Conservation (phyloP, 345 rosid genomes). For the Raphanus sativus region DNA sequence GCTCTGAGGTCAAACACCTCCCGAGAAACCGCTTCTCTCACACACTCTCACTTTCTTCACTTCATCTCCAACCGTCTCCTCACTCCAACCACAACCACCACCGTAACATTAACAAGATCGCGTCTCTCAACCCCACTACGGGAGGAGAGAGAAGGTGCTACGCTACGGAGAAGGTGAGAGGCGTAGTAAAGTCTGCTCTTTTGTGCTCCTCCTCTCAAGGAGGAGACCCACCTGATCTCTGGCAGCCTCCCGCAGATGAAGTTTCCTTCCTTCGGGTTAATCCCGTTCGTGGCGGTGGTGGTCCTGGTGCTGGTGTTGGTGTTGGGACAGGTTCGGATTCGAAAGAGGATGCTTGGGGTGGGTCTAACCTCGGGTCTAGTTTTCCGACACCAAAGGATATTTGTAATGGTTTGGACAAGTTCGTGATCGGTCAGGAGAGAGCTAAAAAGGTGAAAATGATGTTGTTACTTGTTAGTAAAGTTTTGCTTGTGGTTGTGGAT, state of each 20-base stretch:
- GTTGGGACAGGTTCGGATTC: slow-evolving; percentile 49
- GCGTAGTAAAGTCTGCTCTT: slow-evolving; percentile 14
- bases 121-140: slow-evolving; percentile 55
- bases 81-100: slow-evolving; percentile 38
- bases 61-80: slow-evolving; percentile 48
- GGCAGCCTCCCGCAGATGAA: slow-evolving; percentile 97
- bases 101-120: slow-evolving; percentile 38
- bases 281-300: slow-evolving; percentile 47
- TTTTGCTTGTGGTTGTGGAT: background rate
- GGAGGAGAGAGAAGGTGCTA: slow-evolving; percentile 42
- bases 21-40: slow-evolving; percentile 57
- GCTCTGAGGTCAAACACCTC: slow-evolving; percentile 69
- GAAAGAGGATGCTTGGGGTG: slow-evolving; percentile 88
- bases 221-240: slow-evolving; percentile 98
- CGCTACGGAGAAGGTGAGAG: slow-evolving; percentile 1
- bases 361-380: slow-evolving; percentile 78
- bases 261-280: slow-evolving; percentile 54
- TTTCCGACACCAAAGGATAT: slow-evolving; percentile 98
- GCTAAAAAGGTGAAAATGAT: slow-evolving; percentile 78
- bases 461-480: background rate
- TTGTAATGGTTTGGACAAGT: slow-evolving; percentile 85
- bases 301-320: slow-evolving; percentile 29
- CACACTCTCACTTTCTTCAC: slow-evolving; percentile 64
- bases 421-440: slow-evolving; percentile 95
- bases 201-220: slow-evolving; percentile 55